phyloP scores from a whole-genome alignment of 2,329 filamentous ascomycete genomes.

The Berkeleyomyces rouxiae region DNA sequence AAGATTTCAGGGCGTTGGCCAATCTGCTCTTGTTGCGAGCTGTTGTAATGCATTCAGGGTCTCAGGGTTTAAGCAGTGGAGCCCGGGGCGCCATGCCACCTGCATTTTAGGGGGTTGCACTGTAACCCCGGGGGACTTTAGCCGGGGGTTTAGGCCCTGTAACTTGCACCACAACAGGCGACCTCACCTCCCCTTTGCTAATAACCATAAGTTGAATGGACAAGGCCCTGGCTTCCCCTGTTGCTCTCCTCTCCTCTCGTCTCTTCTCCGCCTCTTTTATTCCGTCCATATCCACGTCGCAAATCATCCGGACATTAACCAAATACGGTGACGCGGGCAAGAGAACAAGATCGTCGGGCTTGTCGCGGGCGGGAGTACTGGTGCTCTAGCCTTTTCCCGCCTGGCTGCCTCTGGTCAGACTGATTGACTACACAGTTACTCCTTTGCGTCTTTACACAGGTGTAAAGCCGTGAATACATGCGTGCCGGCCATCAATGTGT shows the following conservation, averaged over 20 bases:
- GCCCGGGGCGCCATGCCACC: neutral
- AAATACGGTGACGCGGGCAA: neutral
- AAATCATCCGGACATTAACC: slow-evolving; percentile 1
- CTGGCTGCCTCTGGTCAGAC: too few relatives aligned
- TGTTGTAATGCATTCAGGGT: neutral
- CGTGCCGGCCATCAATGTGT: too few relatives aligned
- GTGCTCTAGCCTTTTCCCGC: too few relatives aligned
- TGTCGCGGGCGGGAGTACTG: neutral
- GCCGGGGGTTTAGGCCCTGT: neutral
- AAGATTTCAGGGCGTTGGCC: too few relatives aligned
- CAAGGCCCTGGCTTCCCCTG: neutral
- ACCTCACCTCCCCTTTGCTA: neutral
- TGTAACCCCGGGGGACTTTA: neutral
- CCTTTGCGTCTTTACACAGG: too few relatives aligned
- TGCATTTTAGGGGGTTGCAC: neutral
- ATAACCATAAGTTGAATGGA: neutral
- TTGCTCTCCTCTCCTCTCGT: neutral
- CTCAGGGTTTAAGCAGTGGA: neutral
- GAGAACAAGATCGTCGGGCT: neutral
- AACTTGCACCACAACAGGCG: neutral
- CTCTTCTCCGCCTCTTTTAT: neutral
- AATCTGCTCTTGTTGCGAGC: neutral
- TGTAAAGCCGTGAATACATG: too few relatives aligned
- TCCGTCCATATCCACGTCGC: neutral
- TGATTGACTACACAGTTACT: too few relatives aligned